Conservation (phyloP, 371 early-diverging fungal genomes). For the Rhizopus arrhizus region DNA sequence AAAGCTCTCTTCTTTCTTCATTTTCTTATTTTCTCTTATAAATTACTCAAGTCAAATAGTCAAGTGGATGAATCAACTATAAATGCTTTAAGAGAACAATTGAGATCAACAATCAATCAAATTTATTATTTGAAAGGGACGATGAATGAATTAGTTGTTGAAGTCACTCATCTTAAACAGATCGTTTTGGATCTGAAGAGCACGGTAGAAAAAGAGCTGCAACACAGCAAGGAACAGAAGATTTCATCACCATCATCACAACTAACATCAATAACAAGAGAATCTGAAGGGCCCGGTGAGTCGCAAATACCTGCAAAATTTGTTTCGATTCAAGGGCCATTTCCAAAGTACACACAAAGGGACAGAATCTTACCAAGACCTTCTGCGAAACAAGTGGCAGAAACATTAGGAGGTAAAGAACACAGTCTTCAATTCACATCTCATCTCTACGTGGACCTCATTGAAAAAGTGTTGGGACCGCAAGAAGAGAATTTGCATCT, state of each 20-base stretch:
- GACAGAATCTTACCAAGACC: constrained; percentile 13
- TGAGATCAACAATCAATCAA: neutral
- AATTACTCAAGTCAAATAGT: neutral
- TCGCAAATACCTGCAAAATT: neutral
- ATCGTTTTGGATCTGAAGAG: neutral
- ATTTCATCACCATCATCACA: neutral
- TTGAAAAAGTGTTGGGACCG: constrained; percentile 13
- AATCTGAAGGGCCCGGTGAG: too few species aligned
- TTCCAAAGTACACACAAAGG: constrained; percentile 5
- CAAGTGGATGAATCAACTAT: neutral
- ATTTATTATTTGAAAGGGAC: neutral
- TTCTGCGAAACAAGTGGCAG: constrained; percentile 12
- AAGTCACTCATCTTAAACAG: neutral
- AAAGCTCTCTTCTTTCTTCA: neutral
- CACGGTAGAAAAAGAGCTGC: neutral
- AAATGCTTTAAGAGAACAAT: neutral
- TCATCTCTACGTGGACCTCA: constrained; percentile 16
- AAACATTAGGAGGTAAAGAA: constrained; percentile 13
- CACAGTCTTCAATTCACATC: constrained; percentile 21
- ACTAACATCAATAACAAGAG: neutral
- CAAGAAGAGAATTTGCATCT: constrained; percentile 6
- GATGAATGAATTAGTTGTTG: neutral
- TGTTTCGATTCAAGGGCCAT: constrained; percentile 8
- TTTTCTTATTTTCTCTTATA: neutral
- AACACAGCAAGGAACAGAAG: neutral